Conservation (phyloP, 2,329 filamentous ascomycete species). For the Hymenoscyphus occultus region DNA sequence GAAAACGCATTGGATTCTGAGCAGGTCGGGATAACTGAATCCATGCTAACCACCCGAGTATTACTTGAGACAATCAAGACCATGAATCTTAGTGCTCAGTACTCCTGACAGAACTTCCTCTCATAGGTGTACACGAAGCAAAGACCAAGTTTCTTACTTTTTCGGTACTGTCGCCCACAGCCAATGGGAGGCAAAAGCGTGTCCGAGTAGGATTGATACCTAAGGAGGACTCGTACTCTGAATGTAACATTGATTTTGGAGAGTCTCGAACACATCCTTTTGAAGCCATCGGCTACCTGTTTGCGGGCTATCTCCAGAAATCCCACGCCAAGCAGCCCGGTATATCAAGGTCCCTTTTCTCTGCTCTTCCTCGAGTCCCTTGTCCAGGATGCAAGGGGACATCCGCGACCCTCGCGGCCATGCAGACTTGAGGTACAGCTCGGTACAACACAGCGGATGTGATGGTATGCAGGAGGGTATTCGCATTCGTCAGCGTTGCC, state of each 20-base stretch:
- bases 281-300: neutral
- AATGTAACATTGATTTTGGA: neutral
- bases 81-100: too few relatives aligned
- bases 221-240: neutral
- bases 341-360: neutral
- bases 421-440: neutral
- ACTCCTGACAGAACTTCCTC: too few relatives aligned
- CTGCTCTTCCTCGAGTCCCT: neutral
- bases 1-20: too few relatives aligned
- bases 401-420: conserved; percentile 4
- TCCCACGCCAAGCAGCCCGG: neutral
- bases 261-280: neutral
- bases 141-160: too few relatives aligned
- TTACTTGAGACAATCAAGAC: too few relatives aligned
- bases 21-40: too few relatives aligned
- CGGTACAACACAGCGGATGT: neutral
- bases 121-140: too few relatives aligned
- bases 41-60: too few relatives aligned
- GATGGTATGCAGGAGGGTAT: conserved; percentile 7
- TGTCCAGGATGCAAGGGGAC: neutral
- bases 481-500: neutral
- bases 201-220: neutral
- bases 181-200: neutral
- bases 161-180: neutral
- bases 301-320: conserved; percentile 1